These are phyloP conservation scores for Euphorbia schlechtendalii DNA, from an alignment of 441 rosid genomes.

Conservation along the genomic window DNA sequence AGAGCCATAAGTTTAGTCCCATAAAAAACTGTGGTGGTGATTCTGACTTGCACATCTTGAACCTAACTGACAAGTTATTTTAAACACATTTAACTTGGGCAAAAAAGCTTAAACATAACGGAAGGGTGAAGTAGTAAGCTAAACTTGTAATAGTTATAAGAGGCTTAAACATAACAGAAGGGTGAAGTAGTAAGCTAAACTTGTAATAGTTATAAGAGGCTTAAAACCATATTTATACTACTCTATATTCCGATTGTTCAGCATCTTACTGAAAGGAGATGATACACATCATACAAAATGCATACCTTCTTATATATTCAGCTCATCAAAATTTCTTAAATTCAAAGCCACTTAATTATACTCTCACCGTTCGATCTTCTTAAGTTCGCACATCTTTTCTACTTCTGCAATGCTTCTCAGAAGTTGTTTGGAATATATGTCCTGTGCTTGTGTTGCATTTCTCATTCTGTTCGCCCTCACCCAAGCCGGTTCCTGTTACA, in stretches of 20 bases:
- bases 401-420: slow-evolving; percentile 51
- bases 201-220: background rate
- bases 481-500: slow-evolving; percentile 85
- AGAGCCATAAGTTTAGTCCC: no score
- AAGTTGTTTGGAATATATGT: slow-evolving; percentile 66
- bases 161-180: background rate
- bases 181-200: background rate
- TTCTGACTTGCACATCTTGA: no score
- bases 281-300: slow-evolving; percentile 3
- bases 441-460: slow-evolving; percentile 68
- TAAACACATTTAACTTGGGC: background rate
- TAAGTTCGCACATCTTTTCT: slow-evolving; percentile 18
- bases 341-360: background rate
- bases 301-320: background rate
- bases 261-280: background rate
- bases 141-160: no score
- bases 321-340: slow-evolving; percentile 1
- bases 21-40: no score
- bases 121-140: background rate
- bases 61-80: no score
- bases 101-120: no score
- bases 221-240: background rate
- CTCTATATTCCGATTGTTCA: background rate
- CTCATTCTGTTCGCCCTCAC: slow-evolving; percentile 65
- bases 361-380: slow-evolving; percentile 13